Base-by-base conservation (phyloP, 805 yeast genomes). In the Cyberlindnera saturnus region DNA sequence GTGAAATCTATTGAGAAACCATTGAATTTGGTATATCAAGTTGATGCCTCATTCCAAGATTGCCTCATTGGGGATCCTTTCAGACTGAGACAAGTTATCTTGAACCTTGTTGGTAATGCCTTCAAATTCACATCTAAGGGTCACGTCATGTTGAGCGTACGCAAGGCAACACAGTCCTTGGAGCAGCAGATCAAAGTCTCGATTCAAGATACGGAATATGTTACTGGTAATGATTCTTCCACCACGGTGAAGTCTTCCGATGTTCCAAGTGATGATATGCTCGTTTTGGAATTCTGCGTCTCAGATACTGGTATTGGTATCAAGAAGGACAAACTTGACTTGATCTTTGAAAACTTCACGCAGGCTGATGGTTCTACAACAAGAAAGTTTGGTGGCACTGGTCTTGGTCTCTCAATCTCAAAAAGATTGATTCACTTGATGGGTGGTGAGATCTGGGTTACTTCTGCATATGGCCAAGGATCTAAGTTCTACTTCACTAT, bases 371-470 rank as follows among this genome's bases (percentile, higher is more conserved):
- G 96, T 33, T 86, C 95, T 5, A 87, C 96, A 2, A 87, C 96
- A 1, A 75, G 96, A 61, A 86, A 85, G 62, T 88, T 87, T 61
- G 96, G 96, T 55, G 96, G 96, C 56, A 88, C 96, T 4, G 96
- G 96, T 49, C 70, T 87, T 39, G 96, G 96, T 19, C 71, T 87
- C 42, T 85, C 95, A 3, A 87, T 87, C 60, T 88, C 96, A 8
- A 86, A 86, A 62, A 88, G 86, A 55, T 73, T 87, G 52, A 87
- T 88, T 57, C 90, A 86, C 56, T 71, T 87, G 48, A 87, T 88
- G 96, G 96, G 96, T 36, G 96, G 96, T 59, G 91, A 84, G 50
- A 86, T 87, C 48, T 86, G 96, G 96, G 96, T 88, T 23, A 78
- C 86, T 19, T 85, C 95, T 1, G 74, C 74, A 44, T 85, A 81